phyloP scores from a whole-genome alignment of 2,329 filamentous ascomycete species.

The Berkeleyomyces rouxiae region DNA sequence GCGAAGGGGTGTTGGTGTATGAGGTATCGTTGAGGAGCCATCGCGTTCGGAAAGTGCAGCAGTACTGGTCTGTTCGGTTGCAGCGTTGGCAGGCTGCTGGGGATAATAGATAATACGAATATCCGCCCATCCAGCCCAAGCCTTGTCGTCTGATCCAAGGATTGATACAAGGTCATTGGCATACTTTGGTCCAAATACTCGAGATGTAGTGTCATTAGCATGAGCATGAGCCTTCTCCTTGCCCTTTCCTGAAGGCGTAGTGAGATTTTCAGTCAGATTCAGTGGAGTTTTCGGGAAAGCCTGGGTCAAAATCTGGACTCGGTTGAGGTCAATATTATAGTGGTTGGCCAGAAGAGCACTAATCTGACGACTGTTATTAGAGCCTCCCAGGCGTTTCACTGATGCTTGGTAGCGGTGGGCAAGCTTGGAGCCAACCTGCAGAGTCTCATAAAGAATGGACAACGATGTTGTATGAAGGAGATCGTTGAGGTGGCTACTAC shows the following conservation, averaged over 20 bases:
- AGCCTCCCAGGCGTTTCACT: conserved; percentile 52
- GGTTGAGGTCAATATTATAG: conserved; percentile 64
- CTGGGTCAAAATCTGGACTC: conserved; percentile 65
- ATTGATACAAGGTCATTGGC: conserved; percentile 74
- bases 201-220: conserved; percentile 19
- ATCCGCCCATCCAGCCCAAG: conserved; percentile 66
- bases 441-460: conserved; percentile 57
- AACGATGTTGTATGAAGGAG: conserved; percentile 77
- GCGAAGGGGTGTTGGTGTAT: conserved; percentile 60
- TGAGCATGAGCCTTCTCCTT: conserved; percentile 47
- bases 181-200: conserved; percentile 34
- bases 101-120: conserved; percentile 70
- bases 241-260: conserved; percentile 43
- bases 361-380: conserved; percentile 40
- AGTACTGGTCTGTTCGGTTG: neutral
- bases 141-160: conserved; percentile 39
- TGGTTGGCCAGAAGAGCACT: conserved; percentile 69
- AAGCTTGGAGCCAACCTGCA: conserved; percentile 69
- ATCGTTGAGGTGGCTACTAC: conserved; percentile 76
- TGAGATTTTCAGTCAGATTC: conserved; percentile 32
- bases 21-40: conserved; percentile 32
- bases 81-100: conserved; percentile 16
- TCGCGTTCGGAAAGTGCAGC: conserved; percentile 1
- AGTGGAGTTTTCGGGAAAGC: conserved; percentile 63
- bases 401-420: conserved; percentile 87